These are phyloP conservation scores for Suhomyces wounanorum DNA, from an alignment of 1,139 yeast genomes.

Conservation along the genomic window DNA sequence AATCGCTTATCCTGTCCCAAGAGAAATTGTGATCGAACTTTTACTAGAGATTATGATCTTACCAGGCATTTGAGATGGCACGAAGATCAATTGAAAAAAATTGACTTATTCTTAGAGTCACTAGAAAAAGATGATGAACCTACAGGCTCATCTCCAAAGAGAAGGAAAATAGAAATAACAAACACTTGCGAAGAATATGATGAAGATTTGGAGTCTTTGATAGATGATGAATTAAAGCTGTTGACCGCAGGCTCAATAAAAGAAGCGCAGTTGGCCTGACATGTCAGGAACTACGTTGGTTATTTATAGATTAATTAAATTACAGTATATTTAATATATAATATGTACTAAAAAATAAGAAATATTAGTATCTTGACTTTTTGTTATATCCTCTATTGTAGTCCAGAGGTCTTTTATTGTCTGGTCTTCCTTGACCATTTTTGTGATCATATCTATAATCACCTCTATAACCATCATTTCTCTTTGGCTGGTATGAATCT, in stretches of 20 bases:
- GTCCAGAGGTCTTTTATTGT: constrained; percentile 34
- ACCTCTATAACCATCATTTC: constrained; percentile 9
- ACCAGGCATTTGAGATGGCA: constrained; percentile 61
- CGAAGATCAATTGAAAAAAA: constrained; percentile 35
- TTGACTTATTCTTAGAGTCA: constrained; percentile 35
- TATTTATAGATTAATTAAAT: constrained; percentile 2
- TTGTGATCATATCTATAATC: constrained; percentile 12
- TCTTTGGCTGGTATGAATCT: constrained; percentile 11
- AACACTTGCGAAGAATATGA: constrained; percentile 9
- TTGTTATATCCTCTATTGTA: constrained; percentile 31
- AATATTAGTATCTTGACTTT: constrained; percentile 29
- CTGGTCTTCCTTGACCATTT: constrained; percentile 24
- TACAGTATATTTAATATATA: not conserved
- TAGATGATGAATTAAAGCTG: constrained; percentile 33
- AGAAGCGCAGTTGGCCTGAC: constrained; percentile 2
- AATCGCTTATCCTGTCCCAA: constrained; percentile 48
- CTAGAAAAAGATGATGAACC: constrained; percentile 20
- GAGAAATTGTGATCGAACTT: constrained; percentile 48
- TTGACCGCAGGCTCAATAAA: constrained; percentile 20
- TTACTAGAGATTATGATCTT: constrained; percentile 50
- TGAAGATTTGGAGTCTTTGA: constrained; percentile 30
- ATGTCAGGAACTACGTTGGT: not conserved
- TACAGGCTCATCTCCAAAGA: constrained; percentile 1
- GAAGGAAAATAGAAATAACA: not conserved
- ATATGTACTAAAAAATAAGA: not conserved